Conservation (phyloP, 73 alveolate genomes). For the Breviolum minutum region DNA sequence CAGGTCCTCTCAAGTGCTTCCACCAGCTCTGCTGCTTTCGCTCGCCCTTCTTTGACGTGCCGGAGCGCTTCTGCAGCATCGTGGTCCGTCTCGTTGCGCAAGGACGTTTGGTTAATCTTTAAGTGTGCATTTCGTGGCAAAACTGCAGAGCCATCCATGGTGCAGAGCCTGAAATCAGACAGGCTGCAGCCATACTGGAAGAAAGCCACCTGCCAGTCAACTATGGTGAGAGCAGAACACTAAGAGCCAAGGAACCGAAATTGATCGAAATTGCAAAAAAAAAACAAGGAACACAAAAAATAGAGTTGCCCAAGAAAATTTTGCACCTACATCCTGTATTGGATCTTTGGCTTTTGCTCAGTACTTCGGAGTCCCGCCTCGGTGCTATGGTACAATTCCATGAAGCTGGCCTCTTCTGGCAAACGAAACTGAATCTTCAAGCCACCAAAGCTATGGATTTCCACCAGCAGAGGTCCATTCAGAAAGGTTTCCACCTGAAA, state of each 20-base stretch:
- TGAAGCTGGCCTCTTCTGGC: constrained; percentile 7
- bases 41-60: background rate
- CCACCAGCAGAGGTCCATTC: constrained; percentile 36
- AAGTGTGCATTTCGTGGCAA: background rate
- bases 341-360: background rate
- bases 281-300: too few species aligned
- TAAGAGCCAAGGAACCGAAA: too few species aligned
- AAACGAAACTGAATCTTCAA: constrained; percentile 18
- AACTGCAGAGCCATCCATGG: constrained; percentile 43
- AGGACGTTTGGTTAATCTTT: background rate
- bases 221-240: too few species aligned
- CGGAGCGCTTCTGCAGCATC: background rate
- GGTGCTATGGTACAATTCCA: constrained; percentile 48
- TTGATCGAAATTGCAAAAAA: too few species aligned
- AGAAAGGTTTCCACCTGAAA: constrained; percentile 31
- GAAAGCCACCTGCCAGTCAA: constrained; percentile 14
- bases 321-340: background rate
- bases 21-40: too few species aligned
- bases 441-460: background rate
- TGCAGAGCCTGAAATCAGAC: background rate
- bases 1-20: too few species aligned
- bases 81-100: constrained; percentile 35
- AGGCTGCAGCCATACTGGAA: background rate
- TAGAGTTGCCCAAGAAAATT: too few species aligned
- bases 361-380: background rate